Evolutionary conservation across 768 basidiomycete species (phyloP).

Genomic region (Termitomyces bulborhizus): DNA sequence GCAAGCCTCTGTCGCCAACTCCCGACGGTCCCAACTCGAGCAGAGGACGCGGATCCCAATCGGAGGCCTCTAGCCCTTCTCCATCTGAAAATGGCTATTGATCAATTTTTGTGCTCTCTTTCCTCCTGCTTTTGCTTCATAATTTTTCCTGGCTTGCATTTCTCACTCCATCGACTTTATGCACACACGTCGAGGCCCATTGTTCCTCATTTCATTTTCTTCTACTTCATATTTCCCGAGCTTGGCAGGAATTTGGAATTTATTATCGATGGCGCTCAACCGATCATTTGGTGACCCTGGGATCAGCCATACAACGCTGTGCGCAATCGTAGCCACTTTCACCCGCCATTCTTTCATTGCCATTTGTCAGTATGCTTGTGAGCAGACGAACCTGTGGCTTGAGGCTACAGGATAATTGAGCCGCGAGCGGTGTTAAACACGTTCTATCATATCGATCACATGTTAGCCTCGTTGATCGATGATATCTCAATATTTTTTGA

Average conservation of each 20-base stretch:
- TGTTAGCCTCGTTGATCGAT: slow-evolving; percentile 41
- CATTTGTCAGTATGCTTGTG: slow-evolving; percentile 6
- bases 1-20: slow-evolving; percentile 59
- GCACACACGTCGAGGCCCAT: slow-evolving; percentile 13
- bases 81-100: slow-evolving; percentile 44
- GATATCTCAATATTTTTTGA: slow-evolving; percentile 23
- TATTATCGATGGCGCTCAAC: slow-evolving; percentile 17
- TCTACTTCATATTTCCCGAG: slow-evolving; percentile 20
- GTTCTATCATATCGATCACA: slow-evolving; percentile 22
- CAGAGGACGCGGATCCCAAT: slow-evolving; percentile 55
- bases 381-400: slow-evolving; percentile 20
- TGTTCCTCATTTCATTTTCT: slow-evolving; percentile 22
- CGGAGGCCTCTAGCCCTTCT: slow-evolving; percentile 56
- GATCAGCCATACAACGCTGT: slow-evolving; percentile 19
- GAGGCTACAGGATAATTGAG: slow-evolving; percentile 19
- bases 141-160: slow-evolving; percentile 29
- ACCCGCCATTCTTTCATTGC: slow-evolving; percentile 10
- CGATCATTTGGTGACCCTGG: slow-evolving; percentile 14
- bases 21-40: slow-evolving; percentile 50
- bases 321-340: slow-evolving; percentile 10
- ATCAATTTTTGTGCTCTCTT: slow-evolving; percentile 15
- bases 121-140: slow-evolving; percentile 11
- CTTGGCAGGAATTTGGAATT: slow-evolving; percentile 21
- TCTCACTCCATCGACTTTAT: slow-evolving; percentile 19
- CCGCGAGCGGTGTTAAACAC: slow-evolving; percentile 18